Evolutionary conservation across 768 basidiomycete genomes (phyloP).

Genomic region (Mycena rebaudengoi): DNA sequence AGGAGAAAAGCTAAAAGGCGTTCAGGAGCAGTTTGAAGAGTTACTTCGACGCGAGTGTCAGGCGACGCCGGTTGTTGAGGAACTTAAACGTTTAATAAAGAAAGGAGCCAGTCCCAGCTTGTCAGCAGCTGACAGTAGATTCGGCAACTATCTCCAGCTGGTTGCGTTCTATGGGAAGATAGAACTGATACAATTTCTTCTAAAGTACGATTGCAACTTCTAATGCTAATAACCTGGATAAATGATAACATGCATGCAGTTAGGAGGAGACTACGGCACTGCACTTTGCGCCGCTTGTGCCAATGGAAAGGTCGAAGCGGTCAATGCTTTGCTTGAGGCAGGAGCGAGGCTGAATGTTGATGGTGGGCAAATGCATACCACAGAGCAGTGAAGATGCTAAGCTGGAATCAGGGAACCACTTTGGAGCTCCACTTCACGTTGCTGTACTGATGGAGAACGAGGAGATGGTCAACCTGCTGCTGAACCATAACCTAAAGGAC

Average conservation of each 20-base stretch:
- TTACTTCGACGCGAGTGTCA: background rate
- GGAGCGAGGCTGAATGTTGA: background rate
- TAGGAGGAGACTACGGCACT: slow-evolving; percentile 3
- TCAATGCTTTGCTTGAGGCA: background rate
- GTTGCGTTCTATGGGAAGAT: slow-evolving; percentile 1
- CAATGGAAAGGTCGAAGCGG: background rate
- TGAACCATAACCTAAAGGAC: background rate
- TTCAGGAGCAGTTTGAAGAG: background rate
- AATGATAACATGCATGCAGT: background rate
- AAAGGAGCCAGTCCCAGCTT: background rate
- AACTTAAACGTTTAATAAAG: background rate
- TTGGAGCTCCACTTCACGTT: slow-evolving; percentile 8
- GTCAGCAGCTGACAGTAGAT: background rate
- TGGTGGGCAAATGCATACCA: background rate
- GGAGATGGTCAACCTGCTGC: background rate
- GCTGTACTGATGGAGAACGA: background rate
- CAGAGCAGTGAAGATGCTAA: background rate
- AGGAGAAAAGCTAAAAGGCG: background rate
- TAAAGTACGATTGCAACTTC: background rate
- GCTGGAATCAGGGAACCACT: background rate
- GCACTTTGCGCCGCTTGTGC: slow-evolving; percentile 2
- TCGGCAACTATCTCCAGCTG: background rate
- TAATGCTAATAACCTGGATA: background rate
- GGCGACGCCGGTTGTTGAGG: background rate
- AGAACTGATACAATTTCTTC: slow-evolving; percentile 1